Base-by-base conservation (phyloP, 805 yeast genomes). In the Brettanomyces sp. region DNA sequence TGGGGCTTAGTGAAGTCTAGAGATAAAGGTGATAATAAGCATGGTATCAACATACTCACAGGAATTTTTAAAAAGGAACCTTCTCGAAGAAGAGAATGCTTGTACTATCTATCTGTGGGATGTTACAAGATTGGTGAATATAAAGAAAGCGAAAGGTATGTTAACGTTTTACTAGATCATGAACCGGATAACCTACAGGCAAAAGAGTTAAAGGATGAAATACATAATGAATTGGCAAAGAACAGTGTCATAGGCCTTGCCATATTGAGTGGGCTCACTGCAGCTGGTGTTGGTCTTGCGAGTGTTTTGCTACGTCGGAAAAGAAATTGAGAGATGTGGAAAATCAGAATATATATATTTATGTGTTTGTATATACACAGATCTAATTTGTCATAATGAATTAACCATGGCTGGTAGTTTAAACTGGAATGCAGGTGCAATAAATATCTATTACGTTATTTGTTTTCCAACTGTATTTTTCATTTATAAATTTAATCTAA, bases 221-320 rank as follows among this genome's bases (percentile, higher is more conserved):
- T 93, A 23, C 95, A 89, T 49, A 90, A 83, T 53, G 84, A 81
- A 59, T 79, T 93, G 37, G 84, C 95, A 32, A 79, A 75, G 53
- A 96, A 95, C 59, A 95, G 97, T 0, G 69, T 91, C 46, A 76
- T 88, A 48, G 98, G 98, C 1, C 67, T 91, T 45, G 96, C 95
- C 0, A 71, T 93, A 25, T 82, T 88, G 0, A 85, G 95, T 24
- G 95, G 96, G 18, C 79, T 80, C 3, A 70, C 91, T 41, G 96
- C 96, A 1, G 74, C 86, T 3, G 93, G 91, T 4, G 85, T 90
- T 0, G 90, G 65, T 34, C 43, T 60, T 23, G 60, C 63, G 9
- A 52, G 63, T 36, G 39, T 48, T 3, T 28, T 45, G 7, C 7
- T 48, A 4, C 37, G 42, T 22, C 39, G 45, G 5, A 45, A 42